phyloP scores from a whole-genome alignment of 2,329 filamentous ascomycete genomes.

The Zymoseptoria pseudotritici region DNA sequence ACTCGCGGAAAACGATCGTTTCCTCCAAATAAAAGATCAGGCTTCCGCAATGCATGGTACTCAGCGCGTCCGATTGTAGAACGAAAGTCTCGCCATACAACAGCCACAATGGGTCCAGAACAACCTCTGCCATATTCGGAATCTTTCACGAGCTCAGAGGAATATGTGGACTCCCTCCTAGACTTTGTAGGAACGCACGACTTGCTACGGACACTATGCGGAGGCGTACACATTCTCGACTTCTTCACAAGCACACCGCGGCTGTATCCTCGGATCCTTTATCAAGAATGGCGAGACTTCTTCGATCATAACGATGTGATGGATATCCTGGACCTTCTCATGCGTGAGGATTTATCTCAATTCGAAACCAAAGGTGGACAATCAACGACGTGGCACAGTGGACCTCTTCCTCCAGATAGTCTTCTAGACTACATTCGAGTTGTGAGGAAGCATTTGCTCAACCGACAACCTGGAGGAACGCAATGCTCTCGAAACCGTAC shows the following conservation, averaged over 20 bases:
- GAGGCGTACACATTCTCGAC: constrained; percentile 93
- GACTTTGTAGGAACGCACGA: constrained; percentile 66
- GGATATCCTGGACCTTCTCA: constrained; percentile 69
- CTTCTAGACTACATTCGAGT: constrained; percentile 65
- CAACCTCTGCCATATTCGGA: constrained; percentile 59
- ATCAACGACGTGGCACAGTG: constrained; percentile 35
- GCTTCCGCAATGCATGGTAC: background rate
- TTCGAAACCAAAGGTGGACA: constrained; percentile 15
- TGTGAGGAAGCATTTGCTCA: constrained; percentile 56
- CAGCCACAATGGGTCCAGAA: constrained; percentile 36
- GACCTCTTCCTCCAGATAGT: constrained; percentile 46
- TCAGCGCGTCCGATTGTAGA: background rate
- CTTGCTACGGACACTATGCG: constrained; percentile 81
- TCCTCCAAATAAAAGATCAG: background rate
- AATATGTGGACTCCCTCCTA: constrained; percentile 72
- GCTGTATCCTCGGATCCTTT: constrained; percentile 70
- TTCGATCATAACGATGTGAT: constrained; percentile 64
- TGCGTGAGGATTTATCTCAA: constrained; percentile 63
- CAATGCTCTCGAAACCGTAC: constrained; percentile 26
- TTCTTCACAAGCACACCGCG: constrained; percentile 84
- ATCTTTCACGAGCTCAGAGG: constrained; percentile 59
- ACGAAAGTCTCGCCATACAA: background rate
- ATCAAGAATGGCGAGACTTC: constrained; percentile 73
- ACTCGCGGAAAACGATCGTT: background rate
- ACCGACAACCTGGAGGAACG: constrained; percentile 47